A percentile compares a stretch with the other conserved stretches of the same genome.
Evolutionary conservation across 495 filamentous ascomycete species (phyloP).

Genomic region (Lichina pygmaea): DNA sequence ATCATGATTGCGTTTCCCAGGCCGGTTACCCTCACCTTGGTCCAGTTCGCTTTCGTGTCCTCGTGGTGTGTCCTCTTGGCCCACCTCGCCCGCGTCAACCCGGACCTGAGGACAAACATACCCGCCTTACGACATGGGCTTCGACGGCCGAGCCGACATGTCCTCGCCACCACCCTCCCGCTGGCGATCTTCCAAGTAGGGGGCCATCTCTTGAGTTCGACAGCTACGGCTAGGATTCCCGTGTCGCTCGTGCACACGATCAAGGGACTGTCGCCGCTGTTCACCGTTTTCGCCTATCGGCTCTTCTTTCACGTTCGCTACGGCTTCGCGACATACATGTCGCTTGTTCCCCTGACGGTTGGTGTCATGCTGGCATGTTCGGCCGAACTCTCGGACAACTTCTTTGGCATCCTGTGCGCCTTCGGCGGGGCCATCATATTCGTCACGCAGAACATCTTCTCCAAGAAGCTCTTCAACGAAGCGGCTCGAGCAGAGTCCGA

Average conservation of each 20-base stretch:
- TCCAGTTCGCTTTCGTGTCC: conserved; percentile 88
- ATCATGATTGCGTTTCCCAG: conserved; percentile 84
- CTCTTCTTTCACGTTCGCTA: conserved; percentile 71
- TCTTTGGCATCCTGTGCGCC: conserved; percentile 68
- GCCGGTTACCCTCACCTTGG: conserved; percentile 75
- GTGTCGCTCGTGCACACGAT: conserved; percentile 96
- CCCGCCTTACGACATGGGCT: conserved; percentile 66
- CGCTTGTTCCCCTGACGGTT: conserved; percentile 68
- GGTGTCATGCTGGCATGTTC: conserved; percentile 93
- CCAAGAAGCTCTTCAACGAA: conserved; percentile 96
- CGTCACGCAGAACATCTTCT: conserved; percentile 97
- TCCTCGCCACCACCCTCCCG: conserved; percentile 68
- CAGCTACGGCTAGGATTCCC: conserved; percentile 78
- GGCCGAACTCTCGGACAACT: conserved; percentile 61
- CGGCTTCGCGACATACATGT: conserved; percentile 68
- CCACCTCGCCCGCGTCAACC: conserved; percentile 41
- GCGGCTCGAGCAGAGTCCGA: conserved; percentile 57
- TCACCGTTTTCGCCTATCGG: conserved; percentile 85
- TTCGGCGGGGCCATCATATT: conserved; percentile 76
- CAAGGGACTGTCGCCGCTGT: conserved; percentile 92
- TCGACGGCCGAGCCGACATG: conserved; percentile 50
- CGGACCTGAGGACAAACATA: conserved; percentile 33
- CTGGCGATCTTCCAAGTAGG: conserved; percentile 80
- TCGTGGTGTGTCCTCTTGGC: conserved; percentile 63
- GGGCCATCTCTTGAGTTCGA: conserved; percentile 79